Conservation (phyloP, 129 eudicot genomes). For the Escallonia herrerae region DNA sequence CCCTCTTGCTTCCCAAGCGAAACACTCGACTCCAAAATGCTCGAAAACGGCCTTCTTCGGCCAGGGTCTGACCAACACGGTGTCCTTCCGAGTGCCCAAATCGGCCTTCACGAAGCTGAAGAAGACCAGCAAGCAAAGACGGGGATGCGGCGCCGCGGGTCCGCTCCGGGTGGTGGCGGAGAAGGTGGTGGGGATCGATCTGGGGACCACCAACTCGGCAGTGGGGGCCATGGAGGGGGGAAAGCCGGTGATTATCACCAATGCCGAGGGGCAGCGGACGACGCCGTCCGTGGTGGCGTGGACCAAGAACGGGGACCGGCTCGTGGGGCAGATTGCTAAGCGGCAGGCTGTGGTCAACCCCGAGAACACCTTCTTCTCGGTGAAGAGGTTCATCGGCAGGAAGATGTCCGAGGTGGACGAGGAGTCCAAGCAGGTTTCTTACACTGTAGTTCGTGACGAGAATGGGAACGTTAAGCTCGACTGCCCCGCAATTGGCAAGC, state of each 20-base stretch:
- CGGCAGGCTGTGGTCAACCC: slow-evolving; percentile 97
- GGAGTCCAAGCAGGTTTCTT: slow-evolving; percentile 88
- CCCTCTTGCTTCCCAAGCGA: neutral
- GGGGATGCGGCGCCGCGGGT: slow-evolving; percentile 4
- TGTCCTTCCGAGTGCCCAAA: slow-evolving; percentile 21
- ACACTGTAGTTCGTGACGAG: slow-evolving; percentile 75
- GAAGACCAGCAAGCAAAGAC: neutral
- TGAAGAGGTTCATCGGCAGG: slow-evolving; percentile 94
- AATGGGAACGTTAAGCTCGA: slow-evolving; percentile 95
- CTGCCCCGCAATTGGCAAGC: slow-evolving; percentile 92
- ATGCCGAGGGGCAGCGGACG: slow-evolving; percentile 89
- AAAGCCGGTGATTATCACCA: slow-evolving; percentile 80
- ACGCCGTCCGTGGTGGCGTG: slow-evolving; percentile 97
- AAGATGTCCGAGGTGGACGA: slow-evolving; percentile 94
- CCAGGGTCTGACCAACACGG: slow-evolving; percentile 16
- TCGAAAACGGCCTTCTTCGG: slow-evolving; percentile 46
- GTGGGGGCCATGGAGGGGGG: slow-evolving; percentile 99
- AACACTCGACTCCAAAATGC: slow-evolving; percentile 16
- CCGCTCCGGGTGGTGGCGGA: slow-evolving; percentile 61
- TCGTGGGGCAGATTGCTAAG: slow-evolving; percentile 95
- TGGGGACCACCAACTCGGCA: slow-evolving; percentile 91
- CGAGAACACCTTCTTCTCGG: slow-evolving; percentile 79
- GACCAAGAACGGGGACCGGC: slow-evolving; percentile 75
- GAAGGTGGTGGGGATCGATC: slow-evolving; percentile 88
- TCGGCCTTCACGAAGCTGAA: slow-evolving; percentile 30